Evolutionary conservation across 1,284 basidiomycete genomes (phyloP), one percentile per base, ranked within the genome.

Genomic region (Apiotrichum porosum): DNA sequence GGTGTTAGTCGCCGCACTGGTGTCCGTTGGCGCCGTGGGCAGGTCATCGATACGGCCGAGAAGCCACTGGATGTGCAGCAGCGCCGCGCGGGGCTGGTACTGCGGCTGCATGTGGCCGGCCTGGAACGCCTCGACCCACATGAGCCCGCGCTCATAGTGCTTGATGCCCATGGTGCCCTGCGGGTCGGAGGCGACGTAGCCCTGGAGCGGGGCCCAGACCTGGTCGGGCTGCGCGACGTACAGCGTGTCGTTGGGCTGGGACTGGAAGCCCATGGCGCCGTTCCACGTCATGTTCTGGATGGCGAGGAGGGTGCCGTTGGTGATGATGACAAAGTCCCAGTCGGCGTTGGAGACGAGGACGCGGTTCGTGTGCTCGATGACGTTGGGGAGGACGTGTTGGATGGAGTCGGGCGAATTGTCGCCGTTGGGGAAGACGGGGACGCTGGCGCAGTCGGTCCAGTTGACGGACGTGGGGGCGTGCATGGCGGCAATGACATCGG

Each of bases 401-500:
- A 59, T 59, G 9, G 84, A 77, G 3, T 84, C 83, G 4, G 78
- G 66, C 51, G 83, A 85, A 1, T 85, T 82, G 45, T 80, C 64
- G 22, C 17, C 19, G 9, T 37, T 28, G 0, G 42, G 42, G 75
- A 86, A 86, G 1, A 86, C 83, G 42, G 80, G 79, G 68, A 1
- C 80, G 78, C 17, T 13, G 13, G 38, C n/a, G 63, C 86, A 88
- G 59, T 83, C 81, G 2, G 64, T 51, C 86, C 86, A 88, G 24
- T 72, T 63, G 12, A 81, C 77, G 53, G 81, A 66, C 13, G 74
- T 28, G 0, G 86, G 85, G 0, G 84, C 86, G 60, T 88, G 85
- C 40, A 88, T 83, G 1, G 81, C 84, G 34, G 66, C 57, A 68
- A 87, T 86, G 47, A 88, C 85, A 44, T 87, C 83, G 9, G 66